Evolutionary conservation across 2,329 filamentous ascomycete species (phyloP), one percentile per base, ranked within the genome.

Genomic region (Ilyonectria mors-panacis): DNA sequence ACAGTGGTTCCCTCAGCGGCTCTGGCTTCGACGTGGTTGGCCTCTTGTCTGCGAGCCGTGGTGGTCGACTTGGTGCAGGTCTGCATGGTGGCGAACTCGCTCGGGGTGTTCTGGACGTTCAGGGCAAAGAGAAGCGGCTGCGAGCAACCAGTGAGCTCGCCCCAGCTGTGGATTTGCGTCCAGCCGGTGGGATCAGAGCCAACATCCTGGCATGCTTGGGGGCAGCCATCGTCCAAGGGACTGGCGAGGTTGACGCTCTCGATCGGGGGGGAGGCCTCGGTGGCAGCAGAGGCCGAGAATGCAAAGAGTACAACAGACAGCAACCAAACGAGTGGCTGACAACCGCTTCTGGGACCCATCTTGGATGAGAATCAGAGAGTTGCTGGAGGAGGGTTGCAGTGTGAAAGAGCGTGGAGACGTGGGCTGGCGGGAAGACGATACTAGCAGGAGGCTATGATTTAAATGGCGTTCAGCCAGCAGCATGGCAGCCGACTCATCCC

Each of bases 151-250:
- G 66, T 55, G 1, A 76, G 64, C 13, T 76, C 73, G 10, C 67
- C 70, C 10, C 67, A 58, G 30, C 70, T 73, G 4, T 76, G 73
- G 7, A 76, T 17, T 51, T 76, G 71, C 1, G 74, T 76, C 74
- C 74, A 76, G 33, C 71, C 73, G 53, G 65, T 59, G 2, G 74
- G 71, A 17, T 76, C 71, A 7, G 37, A 60, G 1, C 73, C 74
- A 9, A 71, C 69, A 7, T 66, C 57, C 26, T 58, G 45, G 59
- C 74, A 76, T 0, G 62, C 19, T 30, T 71, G 65, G 26, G 74
- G 74, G 54, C 74, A 76, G 55, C 74, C 74, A 10, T 75, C 67
- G 6, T 62, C 71, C 9, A 76, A 67, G 10, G 73, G 72, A 17
- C 66, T 71, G 4, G 72, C 69, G 45, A 42, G 39, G 39, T 42